Conservation (phyloP, 805 yeast species). For the Wilhelminamyces savonicus region DNA sequence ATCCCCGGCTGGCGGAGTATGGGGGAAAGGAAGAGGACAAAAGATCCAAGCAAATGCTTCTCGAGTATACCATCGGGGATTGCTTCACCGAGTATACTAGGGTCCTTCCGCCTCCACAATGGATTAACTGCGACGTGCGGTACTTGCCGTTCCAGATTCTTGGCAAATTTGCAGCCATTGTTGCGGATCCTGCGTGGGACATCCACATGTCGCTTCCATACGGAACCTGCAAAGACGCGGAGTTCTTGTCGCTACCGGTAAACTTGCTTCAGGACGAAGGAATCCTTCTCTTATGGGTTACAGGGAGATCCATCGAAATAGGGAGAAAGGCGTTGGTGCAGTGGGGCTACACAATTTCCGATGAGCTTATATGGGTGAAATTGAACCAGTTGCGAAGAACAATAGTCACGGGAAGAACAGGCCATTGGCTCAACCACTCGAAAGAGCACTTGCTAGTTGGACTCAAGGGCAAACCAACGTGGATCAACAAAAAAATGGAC, state of each 20-base stretch:
- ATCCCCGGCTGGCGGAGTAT: slow-evolving; percentile 22
- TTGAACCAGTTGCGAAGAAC: slow-evolving; percentile 83
- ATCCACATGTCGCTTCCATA: slow-evolving; percentile 84
- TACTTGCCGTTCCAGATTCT: slow-evolving; percentile 60
- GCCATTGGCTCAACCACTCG: slow-evolving; percentile 95
- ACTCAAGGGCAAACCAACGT: slow-evolving; percentile 68
- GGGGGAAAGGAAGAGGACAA: slow-evolving; percentile 1
- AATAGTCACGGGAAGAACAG: slow-evolving; percentile 92
- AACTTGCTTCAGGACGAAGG: slow-evolving; percentile 77
- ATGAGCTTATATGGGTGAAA: slow-evolving; percentile 88
- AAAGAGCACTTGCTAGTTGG: slow-evolving; percentile 89
- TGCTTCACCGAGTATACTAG: slow-evolving; percentile 32
- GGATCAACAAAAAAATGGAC: slow-evolving; percentile 66
- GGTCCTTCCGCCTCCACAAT: slow-evolving; percentile 54
- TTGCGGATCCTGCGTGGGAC: slow-evolving; percentile 97
- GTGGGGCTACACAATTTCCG: slow-evolving; percentile 79
- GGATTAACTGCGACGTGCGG: slow-evolving; percentile 83
- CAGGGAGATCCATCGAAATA: slow-evolving; percentile 86
- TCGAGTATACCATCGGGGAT: slow-evolving; percentile 46
- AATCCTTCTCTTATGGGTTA: slow-evolving; percentile 81
- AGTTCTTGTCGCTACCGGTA: slow-evolving; percentile 61
- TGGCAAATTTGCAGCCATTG: slow-evolving; percentile 76
- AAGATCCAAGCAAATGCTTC: slow-evolving; percentile 4
- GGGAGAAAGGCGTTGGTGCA: slow-evolving; percentile 69
- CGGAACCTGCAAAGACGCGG: slow-evolving; percentile 74